These are phyloP conservation scores for Trypanosoma avium DNA, from an alignment of 208 protist genomes.

Conservation along the genomic window DNA sequence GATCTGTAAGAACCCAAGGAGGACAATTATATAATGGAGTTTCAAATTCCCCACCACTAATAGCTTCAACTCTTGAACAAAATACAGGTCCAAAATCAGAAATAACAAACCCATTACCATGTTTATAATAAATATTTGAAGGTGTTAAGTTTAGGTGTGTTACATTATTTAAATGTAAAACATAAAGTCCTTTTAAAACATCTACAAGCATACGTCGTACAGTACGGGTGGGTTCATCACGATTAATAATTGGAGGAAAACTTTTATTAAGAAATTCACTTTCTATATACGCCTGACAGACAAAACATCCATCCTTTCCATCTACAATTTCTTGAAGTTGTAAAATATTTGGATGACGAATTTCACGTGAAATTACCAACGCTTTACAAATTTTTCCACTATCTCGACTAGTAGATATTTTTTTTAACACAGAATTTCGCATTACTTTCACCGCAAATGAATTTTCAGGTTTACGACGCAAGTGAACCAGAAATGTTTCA, in stretches of 20 bases:
- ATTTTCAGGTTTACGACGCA: constrained; percentile 41
- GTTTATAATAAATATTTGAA: constrained; percentile 72
- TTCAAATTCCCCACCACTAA: constrained; percentile 25
- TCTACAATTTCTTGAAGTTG: constrained; percentile 74
- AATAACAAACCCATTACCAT: constrained; percentile 44
- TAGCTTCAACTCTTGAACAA: constrained; percentile 48
- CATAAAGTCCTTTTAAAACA: constrained; percentile 55
- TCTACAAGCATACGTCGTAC: constrained; percentile 58
- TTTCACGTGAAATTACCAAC: constrained; percentile 46
- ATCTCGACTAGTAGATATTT: neutral
- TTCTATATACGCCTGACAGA: constrained; percentile 59
- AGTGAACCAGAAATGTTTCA: constrained; percentile 65
- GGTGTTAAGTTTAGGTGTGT: constrained; percentile 58
- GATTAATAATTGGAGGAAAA: constrained; percentile 24
- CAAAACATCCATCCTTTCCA: constrained; percentile 58
- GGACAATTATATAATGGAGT: constrained; percentile 54
- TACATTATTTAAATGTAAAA: constrained; percentile 72
- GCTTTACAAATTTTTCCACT: neutral
- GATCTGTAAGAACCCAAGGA: constrained; percentile 36
- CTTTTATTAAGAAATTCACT: constrained; percentile 25
- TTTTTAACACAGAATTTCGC: constrained; percentile 40
- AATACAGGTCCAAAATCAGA: constrained; percentile 80
- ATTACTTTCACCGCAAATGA: constrained; percentile 70
- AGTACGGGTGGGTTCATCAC: constrained; percentile 18
- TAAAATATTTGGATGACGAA: constrained; percentile 67